Evolutionary conservation across 2,329 filamentous ascomycete species (phyloP).

Genomic region (Penicillium verrucosum): DNA sequence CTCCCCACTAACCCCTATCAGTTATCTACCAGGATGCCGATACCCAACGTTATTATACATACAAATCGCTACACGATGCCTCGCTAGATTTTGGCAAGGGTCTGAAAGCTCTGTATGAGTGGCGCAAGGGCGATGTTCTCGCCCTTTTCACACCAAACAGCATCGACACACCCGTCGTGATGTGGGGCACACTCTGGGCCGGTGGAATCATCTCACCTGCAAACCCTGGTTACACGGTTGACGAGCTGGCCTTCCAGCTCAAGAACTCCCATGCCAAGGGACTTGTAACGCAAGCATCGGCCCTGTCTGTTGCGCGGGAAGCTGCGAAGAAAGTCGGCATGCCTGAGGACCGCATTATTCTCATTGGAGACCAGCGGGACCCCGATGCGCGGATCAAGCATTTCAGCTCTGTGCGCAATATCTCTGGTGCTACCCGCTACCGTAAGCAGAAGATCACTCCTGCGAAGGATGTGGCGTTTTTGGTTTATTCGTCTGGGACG

Average conservation of each 20-base stretch:
- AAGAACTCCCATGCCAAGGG: conserved; percentile 72
- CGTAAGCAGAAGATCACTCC: conserved; percentile 63
- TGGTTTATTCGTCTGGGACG: conserved; percentile 87
- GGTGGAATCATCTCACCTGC: conserved; percentile 80
- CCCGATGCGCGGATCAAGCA: conserved; percentile 61
- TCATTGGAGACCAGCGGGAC: conserved; percentile 66
- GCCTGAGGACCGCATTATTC: conserved; percentile 65
- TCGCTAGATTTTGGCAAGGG: conserved; percentile 77
- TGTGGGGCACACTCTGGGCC: conserved; percentile 78
- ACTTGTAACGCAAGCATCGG: conserved; percentile 68
- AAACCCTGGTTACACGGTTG: conserved; percentile 80
- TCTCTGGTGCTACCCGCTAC: conserved; percentile 57
- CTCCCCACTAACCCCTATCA: conserved; percentile 39
- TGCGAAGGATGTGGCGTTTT: conserved; percentile 70
- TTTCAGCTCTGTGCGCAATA: conserved; percentile 67
- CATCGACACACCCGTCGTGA: conserved; percentile 75
- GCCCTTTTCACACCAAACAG: conserved; percentile 80
- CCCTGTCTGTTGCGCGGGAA: conserved; percentile 61
- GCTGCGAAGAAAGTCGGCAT: conserved; percentile 71
- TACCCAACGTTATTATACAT: conserved; percentile 68
- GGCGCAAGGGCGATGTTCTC: conserved; percentile 80
- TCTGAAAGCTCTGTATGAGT: conserved; percentile 69
- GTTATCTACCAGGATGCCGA: conserved; percentile 76
- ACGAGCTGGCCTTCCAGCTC: conserved; percentile 82
- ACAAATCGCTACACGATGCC: conserved; percentile 60